Evolutionary conservation across 2,329 filamentous ascomycete genomes (phyloP), one percentile per base, ranked within the genome.

Genomic region (Grosmannia serpens): DNA sequence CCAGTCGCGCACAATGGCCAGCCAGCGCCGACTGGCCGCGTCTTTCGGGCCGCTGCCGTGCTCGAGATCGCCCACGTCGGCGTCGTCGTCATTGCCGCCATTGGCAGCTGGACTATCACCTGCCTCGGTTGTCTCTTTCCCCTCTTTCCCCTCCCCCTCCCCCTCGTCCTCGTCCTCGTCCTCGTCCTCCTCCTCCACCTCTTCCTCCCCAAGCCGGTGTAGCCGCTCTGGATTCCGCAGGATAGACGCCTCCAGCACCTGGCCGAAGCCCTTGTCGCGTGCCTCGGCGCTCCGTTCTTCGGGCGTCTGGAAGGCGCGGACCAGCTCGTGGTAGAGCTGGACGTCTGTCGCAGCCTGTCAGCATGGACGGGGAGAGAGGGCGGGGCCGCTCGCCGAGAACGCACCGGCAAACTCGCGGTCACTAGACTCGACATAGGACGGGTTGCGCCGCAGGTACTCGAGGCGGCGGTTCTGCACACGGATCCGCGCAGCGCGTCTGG

Each of bases 261-360:
- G 87, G 1, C 87, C 87, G 69, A 90, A 94, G 13, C 90, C 90
- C 68, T 90, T 90, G 10, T 76, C 74, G 50, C 82, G 82, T 10
- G 85, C 87, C 65, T 92, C 88, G 8, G 79, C 79, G 68, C 90
- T 84, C 57, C 89, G 83, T 72, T 95, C 89, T 4, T 78, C 75
- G 3, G 85, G 74, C 1, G 85, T 85, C 63, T 91, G 88, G 69
- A 91, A 91, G 56, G 83, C 83, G 56, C 89, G 84, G 61, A 96
- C 81, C 27, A 95, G 78, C 57, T 83, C 81, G 70, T 95, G 88
- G 75, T 95, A 95, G 35, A 95, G 80, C 10, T 92, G 74, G 1
- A 90, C 89, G 71, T 94, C 88, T 80, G 59, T 33, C 20, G 11
- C 20, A 29, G 8, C 22, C 4, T 11, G 27, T 38, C 22, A 41